A percentile compares a stretch with the other conserved stretches of the same genome.
These are phyloP conservation scores for Globisporangium polare DNA, from an alignment of 352 stramenopile species.

Conservation along the genomic window DNA sequence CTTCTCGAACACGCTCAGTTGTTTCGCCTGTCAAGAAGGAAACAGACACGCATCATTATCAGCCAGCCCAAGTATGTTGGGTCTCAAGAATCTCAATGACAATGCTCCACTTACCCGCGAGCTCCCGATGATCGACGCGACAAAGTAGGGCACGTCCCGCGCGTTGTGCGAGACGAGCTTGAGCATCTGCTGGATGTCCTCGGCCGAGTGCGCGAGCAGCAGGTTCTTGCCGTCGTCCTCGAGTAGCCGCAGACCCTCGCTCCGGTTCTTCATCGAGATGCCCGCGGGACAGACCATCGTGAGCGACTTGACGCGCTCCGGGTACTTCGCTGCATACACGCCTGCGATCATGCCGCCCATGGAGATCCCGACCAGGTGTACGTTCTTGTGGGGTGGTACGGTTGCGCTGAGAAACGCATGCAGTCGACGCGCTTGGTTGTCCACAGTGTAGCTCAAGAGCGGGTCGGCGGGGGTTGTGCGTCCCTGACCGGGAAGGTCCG, in stretches of 20 bases:
- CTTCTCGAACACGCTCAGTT: constrained; percentile 53
- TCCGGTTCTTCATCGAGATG: constrained; percentile 66
- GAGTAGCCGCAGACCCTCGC: constrained; percentile 45
- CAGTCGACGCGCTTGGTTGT: constrained; percentile 48
- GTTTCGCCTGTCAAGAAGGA: constrained; percentile 22
- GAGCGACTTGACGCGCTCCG: constrained; percentile 45
- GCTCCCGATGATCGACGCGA: constrained; percentile 31
- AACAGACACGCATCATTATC: background rate
- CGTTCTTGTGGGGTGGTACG: constrained; percentile 40
- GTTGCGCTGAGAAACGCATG: constrained; percentile 55
- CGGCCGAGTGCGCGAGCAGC: constrained; percentile 49
- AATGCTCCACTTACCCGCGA: constrained; percentile 27
- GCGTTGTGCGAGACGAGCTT: constrained; percentile 34
- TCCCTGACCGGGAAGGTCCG: constrained; percentile 61
- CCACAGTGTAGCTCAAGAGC: constrained; percentile 44
- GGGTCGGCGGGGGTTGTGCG: constrained; percentile 47
- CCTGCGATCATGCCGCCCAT: constrained; percentile 78
- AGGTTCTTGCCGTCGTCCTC: constrained; percentile 67
- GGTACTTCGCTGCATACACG: constrained; percentile 60
- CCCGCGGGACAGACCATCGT: constrained; percentile 76
- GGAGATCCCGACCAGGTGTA: constrained; percentile 68
- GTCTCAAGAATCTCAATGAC: background rate
- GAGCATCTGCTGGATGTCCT: constrained; percentile 61
- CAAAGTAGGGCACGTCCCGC: constrained; percentile 26
- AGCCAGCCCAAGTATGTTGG: too few relatives aligned